Conservation (phyloP, 2,329 filamentous ascomycete species). For the Pseudonectria foliicola region DNA sequence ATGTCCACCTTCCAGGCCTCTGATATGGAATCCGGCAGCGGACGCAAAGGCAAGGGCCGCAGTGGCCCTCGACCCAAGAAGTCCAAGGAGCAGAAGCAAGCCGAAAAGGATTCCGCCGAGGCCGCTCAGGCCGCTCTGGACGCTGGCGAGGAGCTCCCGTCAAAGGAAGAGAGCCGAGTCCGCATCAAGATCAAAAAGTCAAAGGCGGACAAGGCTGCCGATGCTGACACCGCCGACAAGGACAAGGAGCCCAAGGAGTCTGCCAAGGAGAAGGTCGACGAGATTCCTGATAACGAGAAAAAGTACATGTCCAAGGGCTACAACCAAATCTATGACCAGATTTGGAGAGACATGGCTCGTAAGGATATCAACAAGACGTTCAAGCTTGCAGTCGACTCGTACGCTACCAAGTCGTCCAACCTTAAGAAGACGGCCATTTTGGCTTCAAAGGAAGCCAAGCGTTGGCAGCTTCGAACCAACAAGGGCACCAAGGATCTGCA, state of each 20-base stretch:
- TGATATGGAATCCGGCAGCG: slow-evolving; percentile 41
- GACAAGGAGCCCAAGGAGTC: slow-evolving; percentile 38
- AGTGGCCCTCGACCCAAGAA: slow-evolving; percentile 74
- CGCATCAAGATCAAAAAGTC: slow-evolving; percentile 56
- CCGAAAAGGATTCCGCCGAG: slow-evolving; percentile 75
- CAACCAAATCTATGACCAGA: slow-evolving; percentile 95
- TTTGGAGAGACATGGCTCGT: slow-evolving; percentile 88
- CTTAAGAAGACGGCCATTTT: slow-evolving; percentile 95
- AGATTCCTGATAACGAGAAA: slow-evolving; percentile 49
- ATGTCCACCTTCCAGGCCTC: slow-evolving; percentile 76
- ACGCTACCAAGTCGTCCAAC: slow-evolving; percentile 85
- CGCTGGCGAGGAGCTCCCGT: slow-evolving; percentile 62
- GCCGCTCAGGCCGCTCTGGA: slow-evolving; percentile 80
- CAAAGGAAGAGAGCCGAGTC: slow-evolving; percentile 52
- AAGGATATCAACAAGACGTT: slow-evolving; percentile 92
- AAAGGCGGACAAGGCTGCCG: slow-evolving; percentile 22
- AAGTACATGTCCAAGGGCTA: slow-evolving; percentile 85
- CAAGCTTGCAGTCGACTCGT: slow-evolving; percentile 79
- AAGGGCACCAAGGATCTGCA: slow-evolving; percentile 98
- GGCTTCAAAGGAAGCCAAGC: slow-evolving; percentile 91
- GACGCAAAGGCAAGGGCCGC: slow-evolving; percentile 40
- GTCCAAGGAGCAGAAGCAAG: slow-evolving; percentile 78
- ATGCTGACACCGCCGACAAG: slow-evolving; percentile 32
- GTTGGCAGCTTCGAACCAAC: slow-evolving; percentile 96
- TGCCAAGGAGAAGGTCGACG: slow-evolving; percentile 42